A percentile compares a stretch with the other conserved stretches of the same genome.
Conservation (phyloP, 2,329 filamentous ascomycete species). For the Neofusicoccum umdonicola region DNA sequence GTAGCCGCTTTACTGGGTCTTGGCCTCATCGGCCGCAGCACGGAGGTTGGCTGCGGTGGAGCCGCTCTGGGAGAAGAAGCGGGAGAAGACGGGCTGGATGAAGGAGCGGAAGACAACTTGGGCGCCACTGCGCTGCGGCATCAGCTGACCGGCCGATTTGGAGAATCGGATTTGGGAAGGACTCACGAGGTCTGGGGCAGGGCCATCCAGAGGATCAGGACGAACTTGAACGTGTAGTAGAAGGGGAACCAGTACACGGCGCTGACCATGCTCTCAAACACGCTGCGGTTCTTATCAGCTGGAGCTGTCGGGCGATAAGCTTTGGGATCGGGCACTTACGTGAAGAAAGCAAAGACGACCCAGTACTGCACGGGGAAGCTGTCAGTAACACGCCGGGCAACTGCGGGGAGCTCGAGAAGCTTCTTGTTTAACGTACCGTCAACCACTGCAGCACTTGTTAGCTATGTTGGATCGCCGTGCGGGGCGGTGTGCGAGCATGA, state of each 20-base stretch:
- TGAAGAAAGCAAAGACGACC: slow-evolving; percentile 82
- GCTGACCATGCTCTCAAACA: slow-evolving; percentile 77
- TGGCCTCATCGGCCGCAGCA: slow-evolving; percentile 75
- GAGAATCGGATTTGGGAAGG: neutral
- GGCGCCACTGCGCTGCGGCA: slow-evolving; percentile 66
- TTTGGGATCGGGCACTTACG: slow-evolving; percentile 44
- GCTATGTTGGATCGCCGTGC: slow-evolving; percentile 21
- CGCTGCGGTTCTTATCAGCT: slow-evolving; percentile 43
- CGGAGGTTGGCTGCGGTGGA: slow-evolving; percentile 85
- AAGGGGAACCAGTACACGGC: slow-evolving; percentile 96
- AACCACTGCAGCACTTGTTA: slow-evolving; percentile 57
- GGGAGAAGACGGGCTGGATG: slow-evolving; percentile 84
- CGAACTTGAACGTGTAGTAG: slow-evolving; percentile 99
- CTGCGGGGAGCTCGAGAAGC: neutral
- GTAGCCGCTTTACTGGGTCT: slow-evolving; percentile 10
- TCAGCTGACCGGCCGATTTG: slow-evolving; percentile 18
- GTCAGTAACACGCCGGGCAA: neutral
- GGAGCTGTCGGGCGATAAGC: slow-evolving; percentile 3
- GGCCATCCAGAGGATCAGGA: slow-evolving; percentile 95
- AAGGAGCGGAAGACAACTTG: slow-evolving; percentile 97
- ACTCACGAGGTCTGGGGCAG: slow-evolving; percentile 90
- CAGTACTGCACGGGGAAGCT: slow-evolving; percentile 61
- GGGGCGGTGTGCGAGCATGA: neutral
- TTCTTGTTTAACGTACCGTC: slow-evolving; percentile 43
- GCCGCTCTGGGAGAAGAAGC: slow-evolving; percentile 74